These are phyloP conservation scores for Tetrahymena thermophila DNA, from an alignment of 73 alveolate genomes.

Conservation along the genomic window DNA sequence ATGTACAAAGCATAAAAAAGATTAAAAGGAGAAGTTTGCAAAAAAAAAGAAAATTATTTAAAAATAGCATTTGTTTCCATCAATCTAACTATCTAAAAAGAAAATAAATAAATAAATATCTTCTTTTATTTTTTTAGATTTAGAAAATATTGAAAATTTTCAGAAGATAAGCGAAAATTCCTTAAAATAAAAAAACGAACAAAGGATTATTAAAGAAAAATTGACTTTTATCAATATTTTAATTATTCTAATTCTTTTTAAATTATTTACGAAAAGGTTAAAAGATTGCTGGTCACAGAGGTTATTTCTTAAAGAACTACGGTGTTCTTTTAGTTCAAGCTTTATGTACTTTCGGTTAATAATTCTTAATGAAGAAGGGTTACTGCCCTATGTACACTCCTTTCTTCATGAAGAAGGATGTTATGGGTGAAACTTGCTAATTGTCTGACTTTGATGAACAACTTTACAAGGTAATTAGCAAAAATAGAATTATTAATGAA, in stretches of 20 bases:
- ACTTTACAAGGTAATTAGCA: constrained; percentile 83
- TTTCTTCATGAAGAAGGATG: constrained; percentile 96
- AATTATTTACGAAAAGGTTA: constrained; percentile 16
- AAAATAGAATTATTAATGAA: neutral
- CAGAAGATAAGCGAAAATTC: neutral
- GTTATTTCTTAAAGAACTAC: constrained; percentile 91
- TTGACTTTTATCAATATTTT: neutral
- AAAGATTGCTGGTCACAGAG: constrained; percentile 97
- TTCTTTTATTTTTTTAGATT: too few species aligned
- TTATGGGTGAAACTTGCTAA: constrained; percentile 97
- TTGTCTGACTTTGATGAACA: constrained; percentile 97
- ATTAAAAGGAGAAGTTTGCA: neutral
- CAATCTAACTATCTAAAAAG: too few species aligned
- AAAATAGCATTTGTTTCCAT: neutral
- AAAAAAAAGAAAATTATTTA: neutral
- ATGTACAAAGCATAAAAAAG: neutral
- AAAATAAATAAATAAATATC: too few species aligned
- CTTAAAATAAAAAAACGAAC: neutral
- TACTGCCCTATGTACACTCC: constrained; percentile 97
- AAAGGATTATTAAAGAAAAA: neutral
- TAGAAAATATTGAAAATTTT: too few species aligned
- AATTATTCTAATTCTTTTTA: neutral
- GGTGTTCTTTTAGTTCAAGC: constrained; percentile 97
- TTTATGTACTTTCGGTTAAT: constrained; percentile 88
- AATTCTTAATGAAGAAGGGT: constrained; percentile 80